These are phyloP conservation scores for Puccinia hordei DNA, from an alignment of 1,284 basidiomycete species.

Conservation along the genomic window DNA sequence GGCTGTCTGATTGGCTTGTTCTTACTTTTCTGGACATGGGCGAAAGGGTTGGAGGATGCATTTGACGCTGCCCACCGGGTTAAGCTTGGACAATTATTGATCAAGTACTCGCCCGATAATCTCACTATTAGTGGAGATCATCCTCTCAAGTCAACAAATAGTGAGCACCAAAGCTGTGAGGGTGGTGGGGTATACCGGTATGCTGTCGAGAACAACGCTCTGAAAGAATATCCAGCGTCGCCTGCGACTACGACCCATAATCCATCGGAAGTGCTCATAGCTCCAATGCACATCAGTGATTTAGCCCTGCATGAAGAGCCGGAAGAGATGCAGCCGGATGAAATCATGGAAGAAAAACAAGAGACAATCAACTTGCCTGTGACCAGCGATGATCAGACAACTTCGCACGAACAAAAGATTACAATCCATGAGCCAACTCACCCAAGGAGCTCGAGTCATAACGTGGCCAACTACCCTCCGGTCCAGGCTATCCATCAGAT, in stretches of 20 bases:
- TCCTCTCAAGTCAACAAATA: not conserved
- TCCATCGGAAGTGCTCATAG: not conserved
- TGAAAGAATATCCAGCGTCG: not conserved
- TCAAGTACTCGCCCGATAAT: conserved; percentile 34
- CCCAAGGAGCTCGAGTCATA: conserved; percentile 18
- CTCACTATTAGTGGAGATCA: not conserved
- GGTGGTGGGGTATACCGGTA: not conserved
- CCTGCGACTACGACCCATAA: not conserved
- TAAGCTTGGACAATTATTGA: conserved; percentile 53
- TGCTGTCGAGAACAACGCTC: not conserved
- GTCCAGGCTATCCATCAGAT: conserved; percentile 43
- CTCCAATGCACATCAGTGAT: conserved; percentile 33
- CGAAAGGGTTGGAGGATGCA: conserved; percentile 53
- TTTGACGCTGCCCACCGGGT: conserved; percentile 54
- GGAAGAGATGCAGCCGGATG: conserved; percentile 27
- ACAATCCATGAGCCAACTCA: conserved; percentile 29
- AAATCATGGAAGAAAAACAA: conserved; percentile 7
- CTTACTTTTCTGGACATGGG: conserved; percentile 54
- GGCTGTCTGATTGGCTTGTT: conserved; percentile 52
- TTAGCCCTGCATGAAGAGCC: conserved; percentile 50
- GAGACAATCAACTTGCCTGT: not conserved
- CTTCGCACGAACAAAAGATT: not conserved
- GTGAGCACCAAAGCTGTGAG: not conserved
- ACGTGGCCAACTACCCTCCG: conserved; percentile 24
- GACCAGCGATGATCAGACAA: not conserved